Evolutionary conservation across 306 rosid species (phyloP).

Genomic region (Cucumis melo): DNA sequence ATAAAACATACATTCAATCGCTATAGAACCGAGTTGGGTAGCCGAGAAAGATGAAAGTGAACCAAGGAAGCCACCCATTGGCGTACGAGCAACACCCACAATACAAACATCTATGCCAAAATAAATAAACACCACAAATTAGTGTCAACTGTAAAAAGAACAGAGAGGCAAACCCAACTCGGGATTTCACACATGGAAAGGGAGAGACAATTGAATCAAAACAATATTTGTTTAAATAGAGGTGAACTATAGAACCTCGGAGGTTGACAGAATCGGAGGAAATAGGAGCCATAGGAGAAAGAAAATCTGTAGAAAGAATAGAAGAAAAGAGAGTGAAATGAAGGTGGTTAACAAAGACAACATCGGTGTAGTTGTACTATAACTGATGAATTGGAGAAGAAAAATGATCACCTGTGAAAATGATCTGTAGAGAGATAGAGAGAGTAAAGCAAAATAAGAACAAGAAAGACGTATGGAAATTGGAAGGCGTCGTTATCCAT

Average conservation of each 20-base stretch:
- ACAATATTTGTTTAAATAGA: neutral
- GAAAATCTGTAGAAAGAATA: neutral
- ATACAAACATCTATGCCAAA: conserved; percentile 62
- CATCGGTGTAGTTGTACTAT: no score
- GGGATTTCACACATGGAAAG: neutral
- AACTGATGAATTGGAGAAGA: neutral
- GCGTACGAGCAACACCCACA: conserved; percentile 89
- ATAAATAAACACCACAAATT: neutral
- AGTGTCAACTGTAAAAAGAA: neutral
- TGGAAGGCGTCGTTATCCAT: neutral
- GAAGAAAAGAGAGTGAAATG: neutral
- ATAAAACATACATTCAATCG: conserved; percentile 33
- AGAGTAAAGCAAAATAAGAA: no score
- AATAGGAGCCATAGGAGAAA: neutral
- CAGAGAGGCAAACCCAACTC: neutral
- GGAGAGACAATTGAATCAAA: neutral
- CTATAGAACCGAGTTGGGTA: conserved; percentile 66
- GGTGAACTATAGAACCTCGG: neutral
- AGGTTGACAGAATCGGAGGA: neutral
- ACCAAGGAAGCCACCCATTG: conserved; percentile 76
- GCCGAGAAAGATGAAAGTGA: conserved; percentile 78
- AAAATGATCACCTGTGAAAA: neutral
- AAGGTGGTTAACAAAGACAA: neutral
- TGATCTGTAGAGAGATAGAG: no score
- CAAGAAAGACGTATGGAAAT: no score